These are phyloP conservation scores for Populus hybrid DNA, from an alignment of 441 rosid genomes.

Conservation along the genomic window DNA sequence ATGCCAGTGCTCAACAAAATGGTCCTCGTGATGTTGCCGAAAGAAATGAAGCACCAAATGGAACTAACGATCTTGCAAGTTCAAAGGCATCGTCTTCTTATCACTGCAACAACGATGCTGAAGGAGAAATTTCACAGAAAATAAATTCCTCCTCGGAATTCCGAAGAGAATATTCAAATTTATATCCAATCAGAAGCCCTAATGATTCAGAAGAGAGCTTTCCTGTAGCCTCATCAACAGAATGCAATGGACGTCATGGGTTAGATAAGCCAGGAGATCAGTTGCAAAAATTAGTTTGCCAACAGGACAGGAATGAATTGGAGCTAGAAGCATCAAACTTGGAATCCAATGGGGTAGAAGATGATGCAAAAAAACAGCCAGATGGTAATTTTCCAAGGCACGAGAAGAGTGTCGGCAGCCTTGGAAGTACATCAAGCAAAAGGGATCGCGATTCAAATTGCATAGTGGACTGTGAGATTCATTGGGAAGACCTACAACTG, in stretches of 20 bases:
- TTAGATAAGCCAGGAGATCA: slow-evolving; percentile 28
- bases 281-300: slow-evolving; percentile 23
- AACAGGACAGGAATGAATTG: slow-evolving; percentile 28
- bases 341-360: slow-evolving; percentile 34
- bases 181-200: slow-evolving; percentile 22
- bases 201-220: slow-evolving; percentile 27
- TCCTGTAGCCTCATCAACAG: slow-evolving; percentile 25
- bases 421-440: slow-evolving; percentile 42
- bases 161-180: slow-evolving; percentile 25
- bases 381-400: slow-evolving; percentile 33
- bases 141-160: slow-evolving; percentile 16
- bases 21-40: slow-evolving; percentile 15
- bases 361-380: slow-evolving; percentile 32
- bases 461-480: slow-evolving; percentile 50
- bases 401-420: slow-evolving; percentile 39
- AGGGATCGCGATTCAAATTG: slow-evolving; percentile 36
- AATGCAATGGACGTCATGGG: slow-evolving; percentile 24
- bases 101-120: slow-evolving; percentile 16
- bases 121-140: slow-evolving; percentile 21
- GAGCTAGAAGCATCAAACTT: slow-evolving; percentile 34
- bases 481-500: slow-evolving; percentile 66
- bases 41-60: slow-evolving; percentile 22
- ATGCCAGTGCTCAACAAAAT: slow-evolving; percentile 20
- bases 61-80: slow-evolving; percentile 9
- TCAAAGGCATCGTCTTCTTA: slow-evolving; percentile 31